These are phyloP conservation scores for Suillus occidentalis DNA, from an alignment of 768 basidiomycete species.

Conservation along the genomic window DNA sequence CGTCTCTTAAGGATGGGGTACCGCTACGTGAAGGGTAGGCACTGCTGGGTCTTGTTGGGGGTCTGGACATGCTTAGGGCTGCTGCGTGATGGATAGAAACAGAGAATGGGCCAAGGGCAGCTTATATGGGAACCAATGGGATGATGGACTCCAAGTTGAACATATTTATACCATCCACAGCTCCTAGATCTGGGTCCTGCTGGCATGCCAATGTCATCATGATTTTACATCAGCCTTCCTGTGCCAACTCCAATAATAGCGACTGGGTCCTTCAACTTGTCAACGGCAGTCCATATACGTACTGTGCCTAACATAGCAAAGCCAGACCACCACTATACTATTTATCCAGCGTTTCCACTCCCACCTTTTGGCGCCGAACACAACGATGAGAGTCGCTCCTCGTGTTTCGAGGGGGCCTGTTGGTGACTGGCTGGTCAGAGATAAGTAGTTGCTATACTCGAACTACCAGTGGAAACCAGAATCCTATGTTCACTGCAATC, in stretches of 20 bases:
- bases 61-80: constrained; percentile 22
- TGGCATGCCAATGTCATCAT: constrained; percentile 4
- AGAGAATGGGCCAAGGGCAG: background rate
- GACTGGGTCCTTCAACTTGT: no score
- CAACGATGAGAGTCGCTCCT: no score
- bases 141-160: background rate
- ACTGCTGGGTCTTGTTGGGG: constrained; percentile 28
- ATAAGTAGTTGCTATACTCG: background rate
- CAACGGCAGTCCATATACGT: no score
- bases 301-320: no score
- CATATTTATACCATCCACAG: background rate
- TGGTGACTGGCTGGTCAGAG: no score
- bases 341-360: no score
- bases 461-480: background rate
- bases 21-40: constrained; percentile 37
- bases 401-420: no score
- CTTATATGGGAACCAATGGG: background rate
- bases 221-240: background rate
- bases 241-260: background rate
- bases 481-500: background rate
- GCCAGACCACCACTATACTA: no score
- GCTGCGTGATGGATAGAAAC: background rate
- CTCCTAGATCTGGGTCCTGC: background rate
- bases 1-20: constrained; percentile 43
- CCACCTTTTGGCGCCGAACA: no score